phyloP scores from a whole-genome alignment of 1,284 basidiomycete species.

The Chondrostereum purpureum region DNA sequence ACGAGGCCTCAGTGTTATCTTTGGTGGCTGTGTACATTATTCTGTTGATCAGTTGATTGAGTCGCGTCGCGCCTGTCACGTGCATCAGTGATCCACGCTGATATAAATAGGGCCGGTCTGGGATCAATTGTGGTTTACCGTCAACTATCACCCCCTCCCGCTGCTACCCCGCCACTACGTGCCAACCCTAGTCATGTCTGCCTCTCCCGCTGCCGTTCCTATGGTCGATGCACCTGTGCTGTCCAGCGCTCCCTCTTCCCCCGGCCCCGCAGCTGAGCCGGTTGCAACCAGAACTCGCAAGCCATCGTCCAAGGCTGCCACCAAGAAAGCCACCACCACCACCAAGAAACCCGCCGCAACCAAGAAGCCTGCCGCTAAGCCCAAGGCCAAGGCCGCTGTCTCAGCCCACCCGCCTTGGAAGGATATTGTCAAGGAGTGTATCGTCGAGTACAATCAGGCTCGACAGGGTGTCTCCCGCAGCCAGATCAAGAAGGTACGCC shows the following conservation, averaged over 20 bases:
- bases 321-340: slow-evolving; percentile 16
- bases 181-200: slow-evolving; percentile 20
- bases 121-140: background rate
- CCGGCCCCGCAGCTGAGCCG: slow-evolving; percentile 15
- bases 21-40: background rate
- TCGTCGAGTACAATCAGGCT: slow-evolving; percentile 56
- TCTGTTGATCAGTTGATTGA: slow-evolving; percentile 2
- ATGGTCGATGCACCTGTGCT: slow-evolving; percentile 9
- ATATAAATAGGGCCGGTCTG: background rate
- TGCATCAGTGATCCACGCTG: slow-evolving; percentile 7
- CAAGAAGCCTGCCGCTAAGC: slow-evolving; percentile 16
- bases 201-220: slow-evolving; percentile 14
- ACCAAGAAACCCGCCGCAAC: slow-evolving; percentile 24
- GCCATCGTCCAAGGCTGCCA: slow-evolving; percentile 14
- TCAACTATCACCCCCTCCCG: background rate
- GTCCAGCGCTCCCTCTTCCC: slow-evolving; percentile 12
- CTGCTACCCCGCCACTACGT: slow-evolving; percentile 11
- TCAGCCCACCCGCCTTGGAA: slow-evolving; percentile 42
- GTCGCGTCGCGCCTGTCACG: slow-evolving; percentile 17
- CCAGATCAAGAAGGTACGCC: slow-evolving; percentile 69
- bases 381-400: slow-evolving; percentile 17
- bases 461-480: slow-evolving; percentile 70
- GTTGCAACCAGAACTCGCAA: slow-evolving; percentile 14
- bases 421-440: slow-evolving; percentile 68
- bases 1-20: too few relatives aligned